phyloP scores from a whole-genome alignment of 2,329 filamentous ascomycete species.

The Stenocarpella maydis region DNA sequence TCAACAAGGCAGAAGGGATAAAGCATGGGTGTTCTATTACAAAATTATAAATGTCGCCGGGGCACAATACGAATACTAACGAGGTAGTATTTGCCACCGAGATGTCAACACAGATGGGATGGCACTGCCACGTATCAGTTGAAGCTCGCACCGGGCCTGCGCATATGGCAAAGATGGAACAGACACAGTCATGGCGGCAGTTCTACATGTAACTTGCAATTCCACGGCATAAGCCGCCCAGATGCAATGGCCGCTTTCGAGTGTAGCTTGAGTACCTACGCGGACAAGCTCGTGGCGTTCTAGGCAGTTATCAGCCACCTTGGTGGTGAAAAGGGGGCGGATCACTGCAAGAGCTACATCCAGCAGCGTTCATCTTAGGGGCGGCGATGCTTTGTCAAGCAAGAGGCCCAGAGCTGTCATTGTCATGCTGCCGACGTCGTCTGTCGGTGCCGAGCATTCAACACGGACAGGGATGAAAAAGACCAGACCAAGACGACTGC shows the following conservation, averaged over 20 bases:
- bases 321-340: too few species aligned
- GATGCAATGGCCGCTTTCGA: not conserved
- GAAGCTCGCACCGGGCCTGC: not conserved
- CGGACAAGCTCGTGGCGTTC: not conserved
- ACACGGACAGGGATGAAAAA: not conserved
- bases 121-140: constrained; percentile 12
- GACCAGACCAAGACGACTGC: not conserved
- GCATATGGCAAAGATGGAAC: not conserved
- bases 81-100: not conserved
- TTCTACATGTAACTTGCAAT: not conserved
- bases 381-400: not conserved
- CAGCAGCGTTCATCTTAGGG: not conserved
- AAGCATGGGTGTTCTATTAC: not conserved
- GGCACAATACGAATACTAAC: not conserved
- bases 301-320: too few species aligned
- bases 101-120: too few species aligned
- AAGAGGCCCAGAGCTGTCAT: not conserved
- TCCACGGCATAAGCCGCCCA: too few species aligned
- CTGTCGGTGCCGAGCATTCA: not conserved
- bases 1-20: not conserved
- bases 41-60: not conserved
- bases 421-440: not conserved
- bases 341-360: not conserved
- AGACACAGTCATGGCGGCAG: not conserved
- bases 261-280: too few species aligned